Conservation (phyloP, 306 rosid species). For the Cucurbita maxima region DNA sequence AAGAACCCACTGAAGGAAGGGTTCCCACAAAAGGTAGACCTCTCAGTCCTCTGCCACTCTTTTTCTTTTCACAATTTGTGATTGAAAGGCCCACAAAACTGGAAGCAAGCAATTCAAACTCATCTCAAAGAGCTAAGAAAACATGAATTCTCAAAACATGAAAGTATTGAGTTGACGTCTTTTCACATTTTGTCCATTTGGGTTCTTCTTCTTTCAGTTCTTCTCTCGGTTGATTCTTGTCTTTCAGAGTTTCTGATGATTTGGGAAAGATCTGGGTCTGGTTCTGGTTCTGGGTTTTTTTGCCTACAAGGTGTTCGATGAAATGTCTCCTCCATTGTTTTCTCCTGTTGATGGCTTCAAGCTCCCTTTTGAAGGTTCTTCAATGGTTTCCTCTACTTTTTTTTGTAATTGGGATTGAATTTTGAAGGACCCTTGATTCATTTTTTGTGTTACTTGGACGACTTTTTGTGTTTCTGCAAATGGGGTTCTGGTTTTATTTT, state of each 20-base stretch:
- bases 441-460: background rate
- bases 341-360: background rate
- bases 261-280: background rate
- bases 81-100: conserved; percentile 6
- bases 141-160: background rate
- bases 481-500: background rate
- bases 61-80: background rate
- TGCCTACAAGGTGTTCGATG: background rate
- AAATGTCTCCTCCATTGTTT: background rate
- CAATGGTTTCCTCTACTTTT: background rate
- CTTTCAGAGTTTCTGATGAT: background rate
- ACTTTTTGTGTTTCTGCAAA: background rate
- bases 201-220: background rate
- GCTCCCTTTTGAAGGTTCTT: background rate
- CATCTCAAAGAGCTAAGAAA: background rate
- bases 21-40: conserved; percentile 24
- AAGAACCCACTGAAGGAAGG: background rate
- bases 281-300: background rate
- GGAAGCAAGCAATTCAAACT: background rate
- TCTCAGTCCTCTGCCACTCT: conserved; percentile 10
- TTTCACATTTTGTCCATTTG: background rate
- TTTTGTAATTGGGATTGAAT: background rate
- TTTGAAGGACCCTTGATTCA: background rate
- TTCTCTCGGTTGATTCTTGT: background rate
- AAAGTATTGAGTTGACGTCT: background rate